Percentiles rank a stretch among this genome's conserved stretches.
Evolutionary conservation across 441 rosid genomes (phyloP).

Genomic region (Populus tomentosa): DNA sequence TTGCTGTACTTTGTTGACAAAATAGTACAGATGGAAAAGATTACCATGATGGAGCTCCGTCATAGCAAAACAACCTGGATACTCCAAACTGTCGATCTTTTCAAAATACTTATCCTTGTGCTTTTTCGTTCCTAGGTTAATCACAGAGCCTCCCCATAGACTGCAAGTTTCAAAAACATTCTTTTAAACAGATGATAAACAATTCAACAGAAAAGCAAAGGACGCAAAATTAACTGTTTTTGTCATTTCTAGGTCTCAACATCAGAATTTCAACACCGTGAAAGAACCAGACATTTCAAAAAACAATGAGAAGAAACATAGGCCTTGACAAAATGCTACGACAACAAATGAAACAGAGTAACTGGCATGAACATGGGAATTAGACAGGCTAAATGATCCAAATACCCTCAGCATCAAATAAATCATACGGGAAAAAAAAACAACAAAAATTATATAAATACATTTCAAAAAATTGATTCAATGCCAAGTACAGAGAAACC

Average conservation of each 20-base stretch:
- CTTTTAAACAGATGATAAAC: background rate
- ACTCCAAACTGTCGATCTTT: slow-evolving; percentile 77
- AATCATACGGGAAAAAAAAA: background rate
- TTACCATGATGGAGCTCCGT: slow-evolving; percentile 97
- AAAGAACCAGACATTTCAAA: background rate
- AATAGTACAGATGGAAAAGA: background rate
- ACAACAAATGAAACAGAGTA: background rate
- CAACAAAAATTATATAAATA: background rate
- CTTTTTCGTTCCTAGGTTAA: slow-evolving; percentile 91
- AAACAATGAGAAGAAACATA: background rate
- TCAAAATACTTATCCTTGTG: slow-evolving; percentile 85
- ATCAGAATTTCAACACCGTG: background rate
- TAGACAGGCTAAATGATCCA: background rate
- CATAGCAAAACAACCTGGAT: slow-evolving; percentile 98
- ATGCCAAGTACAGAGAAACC: background rate
- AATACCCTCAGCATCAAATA: background rate
- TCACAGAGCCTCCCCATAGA: slow-evolving; percentile 98
- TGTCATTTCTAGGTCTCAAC: background rate
- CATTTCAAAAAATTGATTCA: background rate
- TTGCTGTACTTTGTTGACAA: background rate
- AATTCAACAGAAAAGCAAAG: background rate
- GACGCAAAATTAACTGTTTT: background rate
- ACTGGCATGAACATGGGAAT: background rate
- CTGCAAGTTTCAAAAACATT: slow-evolving; percentile 37
- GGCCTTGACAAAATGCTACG: background rate